phyloP scores from a whole-genome alignment of 2,329 filamentous ascomycete genomes.

The Monilinia fructicola region DNA sequence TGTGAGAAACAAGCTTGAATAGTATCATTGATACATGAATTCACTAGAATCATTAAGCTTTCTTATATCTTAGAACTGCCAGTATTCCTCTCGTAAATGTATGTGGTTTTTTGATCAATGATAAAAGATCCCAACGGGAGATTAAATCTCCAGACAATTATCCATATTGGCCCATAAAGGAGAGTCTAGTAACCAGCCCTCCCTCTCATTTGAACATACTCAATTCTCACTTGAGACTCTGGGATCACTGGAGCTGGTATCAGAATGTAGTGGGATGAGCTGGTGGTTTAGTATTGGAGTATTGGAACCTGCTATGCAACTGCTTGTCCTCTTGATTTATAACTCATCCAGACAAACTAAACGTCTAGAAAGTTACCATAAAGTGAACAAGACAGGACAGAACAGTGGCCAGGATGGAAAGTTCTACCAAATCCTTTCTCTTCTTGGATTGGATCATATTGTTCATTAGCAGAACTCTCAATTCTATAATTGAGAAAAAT shows the following conservation, averaged over 20 bases:
- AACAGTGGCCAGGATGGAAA: not conserved
- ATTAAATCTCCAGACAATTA: not conserved
- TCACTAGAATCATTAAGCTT: not conserved
- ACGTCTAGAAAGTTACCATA: not conserved
- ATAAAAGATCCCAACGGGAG: not conserved
- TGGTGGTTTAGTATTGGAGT: not conserved
- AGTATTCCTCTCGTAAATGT: not conserved
- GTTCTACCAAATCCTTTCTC: not conserved
- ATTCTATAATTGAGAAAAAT: not conserved
- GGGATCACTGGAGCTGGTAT: not conserved
- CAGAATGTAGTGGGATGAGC: not conserved
- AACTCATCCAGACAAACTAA: not conserved
- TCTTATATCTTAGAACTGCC: not conserved
- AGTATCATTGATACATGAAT: not conserved
- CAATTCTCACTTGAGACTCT: conserved; percentile 2
- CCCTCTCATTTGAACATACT: not conserved
- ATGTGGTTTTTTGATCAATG: not conserved
- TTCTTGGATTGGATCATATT: not conserved
- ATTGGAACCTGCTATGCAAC: not conserved
- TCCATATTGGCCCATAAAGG: not conserved
- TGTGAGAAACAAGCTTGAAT: not conserved
- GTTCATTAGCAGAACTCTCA: not conserved
- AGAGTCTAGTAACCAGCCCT: not conserved
- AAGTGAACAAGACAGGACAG: not conserved
- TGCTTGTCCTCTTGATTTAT: not conserved